These are phyloP conservation scores for Penicillium polonicum DNA, from an alignment of 2,329 filamentous ascomycete genomes.

Conservation along the genomic window DNA sequence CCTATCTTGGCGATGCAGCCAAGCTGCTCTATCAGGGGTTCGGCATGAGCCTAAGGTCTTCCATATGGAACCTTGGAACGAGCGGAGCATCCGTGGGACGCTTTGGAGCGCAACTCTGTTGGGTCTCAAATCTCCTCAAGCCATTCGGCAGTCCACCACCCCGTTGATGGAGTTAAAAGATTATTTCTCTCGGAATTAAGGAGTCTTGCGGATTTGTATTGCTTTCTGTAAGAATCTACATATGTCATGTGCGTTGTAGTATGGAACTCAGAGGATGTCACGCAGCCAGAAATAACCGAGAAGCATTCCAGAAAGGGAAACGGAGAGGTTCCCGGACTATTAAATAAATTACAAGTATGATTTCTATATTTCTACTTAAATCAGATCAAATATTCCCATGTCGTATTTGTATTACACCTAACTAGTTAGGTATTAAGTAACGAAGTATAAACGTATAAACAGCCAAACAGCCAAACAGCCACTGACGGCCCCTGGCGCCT, in stretches of 20 bases:
- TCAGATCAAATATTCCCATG: background rate
- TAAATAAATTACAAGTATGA: background rate
- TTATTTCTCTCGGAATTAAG: background rate
- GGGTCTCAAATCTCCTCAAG: background rate
- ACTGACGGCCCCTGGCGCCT: slow-evolving; percentile 20
- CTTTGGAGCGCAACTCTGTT: background rate
- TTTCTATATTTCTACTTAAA: background rate
- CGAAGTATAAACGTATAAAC: slow-evolving; percentile 15
- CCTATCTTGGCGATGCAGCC: background rate
- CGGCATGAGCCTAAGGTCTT: background rate
- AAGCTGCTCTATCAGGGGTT: background rate
- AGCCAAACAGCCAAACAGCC: too few relatives aligned
- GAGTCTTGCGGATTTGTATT: background rate
- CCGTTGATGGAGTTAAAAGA: background rate
- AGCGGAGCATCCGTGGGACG: too few relatives aligned
- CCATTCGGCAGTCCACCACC: background rate
- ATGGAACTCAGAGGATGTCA: background rate
- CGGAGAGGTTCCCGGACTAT: background rate
- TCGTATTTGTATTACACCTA: background rate
- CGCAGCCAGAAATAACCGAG: background rate
- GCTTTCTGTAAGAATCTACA: too few relatives aligned
- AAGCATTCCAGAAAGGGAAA: background rate
- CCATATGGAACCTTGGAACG: background rate
- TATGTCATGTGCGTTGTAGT: background rate
- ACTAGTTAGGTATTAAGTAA: too few relatives aligned